Evolutionary conservation across 805 yeast genomes (phyloP).

Genomic region (Kluyveromyces lactis): DNA sequence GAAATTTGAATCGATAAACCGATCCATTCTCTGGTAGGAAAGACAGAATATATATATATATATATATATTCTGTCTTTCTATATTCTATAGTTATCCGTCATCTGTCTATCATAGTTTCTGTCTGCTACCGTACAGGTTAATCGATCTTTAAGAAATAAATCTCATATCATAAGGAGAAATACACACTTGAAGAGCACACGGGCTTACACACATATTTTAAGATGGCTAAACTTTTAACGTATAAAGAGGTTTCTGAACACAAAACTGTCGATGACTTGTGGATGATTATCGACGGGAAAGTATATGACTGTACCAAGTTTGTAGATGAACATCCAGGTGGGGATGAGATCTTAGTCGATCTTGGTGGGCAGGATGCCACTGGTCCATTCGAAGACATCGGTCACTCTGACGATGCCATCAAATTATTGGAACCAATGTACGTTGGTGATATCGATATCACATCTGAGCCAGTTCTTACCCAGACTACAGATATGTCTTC

Average conservation of each 20-base stretch:
- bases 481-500: constrained; percentile 29
- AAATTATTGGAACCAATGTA: constrained; percentile 59
- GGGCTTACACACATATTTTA: too few species aligned
- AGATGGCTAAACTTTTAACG: constrained; percentile 45
- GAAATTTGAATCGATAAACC: too few species aligned
- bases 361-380: constrained; percentile 83
- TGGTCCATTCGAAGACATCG: constrained; percentile 79
- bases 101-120: too few species aligned
- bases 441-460: constrained; percentile 74
- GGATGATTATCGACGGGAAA: constrained; percentile 77
- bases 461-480: constrained; percentile 31
- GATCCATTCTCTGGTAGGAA: too few species aligned
- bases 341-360: constrained; percentile 71
- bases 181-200: too few species aligned
- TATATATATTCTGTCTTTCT: too few species aligned
- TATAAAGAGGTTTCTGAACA: constrained; percentile 66
- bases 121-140: too few species aligned
- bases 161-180: too few species aligned
- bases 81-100: too few species aligned
- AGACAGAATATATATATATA: too few species aligned
- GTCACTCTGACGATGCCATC: constrained; percentile 95
- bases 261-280: constrained; percentile 65
- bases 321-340: constrained; percentile 61
- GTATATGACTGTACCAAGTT: constrained; percentile 75
- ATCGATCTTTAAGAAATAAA: too few species aligned